Evolutionary conservation across 2,329 filamentous ascomycete species (phyloP).

Genomic region (Alternaria dauci): DNA sequence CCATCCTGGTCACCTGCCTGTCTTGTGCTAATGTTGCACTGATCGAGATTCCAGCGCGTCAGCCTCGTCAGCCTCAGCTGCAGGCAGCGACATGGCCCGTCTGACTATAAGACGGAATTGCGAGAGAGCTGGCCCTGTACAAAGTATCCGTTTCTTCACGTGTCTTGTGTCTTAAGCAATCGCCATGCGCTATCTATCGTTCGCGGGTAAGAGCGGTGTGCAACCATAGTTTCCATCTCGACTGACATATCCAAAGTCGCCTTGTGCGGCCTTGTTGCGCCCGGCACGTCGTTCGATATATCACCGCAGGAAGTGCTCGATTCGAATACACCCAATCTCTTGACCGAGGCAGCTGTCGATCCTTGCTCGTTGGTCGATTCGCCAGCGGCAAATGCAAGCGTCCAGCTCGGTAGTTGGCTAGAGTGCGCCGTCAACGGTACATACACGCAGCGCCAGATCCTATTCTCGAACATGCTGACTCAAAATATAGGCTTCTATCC

Average conservation of each 20-base stretch:
- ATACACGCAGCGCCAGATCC: background rate
- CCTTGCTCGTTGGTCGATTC: constrained; percentile 38
- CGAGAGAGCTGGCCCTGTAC: background rate
- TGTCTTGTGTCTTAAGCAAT: background rate
- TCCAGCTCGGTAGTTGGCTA: constrained; percentile 42
- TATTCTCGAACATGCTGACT: background rate
- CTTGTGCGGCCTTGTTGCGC: constrained; percentile 4
- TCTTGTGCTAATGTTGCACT: constrained; percentile 8
- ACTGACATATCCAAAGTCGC: constrained; percentile 11
- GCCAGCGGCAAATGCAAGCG: constrained; percentile 34
- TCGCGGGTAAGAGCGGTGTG: constrained; percentile 7
- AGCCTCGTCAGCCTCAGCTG: constrained; percentile 15
- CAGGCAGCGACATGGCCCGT: constrained; percentile 7
- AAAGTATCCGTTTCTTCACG: accelerated
- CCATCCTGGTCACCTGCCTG: constrained; percentile 3
- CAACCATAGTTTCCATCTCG: background rate
- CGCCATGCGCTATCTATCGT: constrained; percentile 12
- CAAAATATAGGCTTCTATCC: constrained; percentile 40
- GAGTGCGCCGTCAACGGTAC: constrained; percentile 45
- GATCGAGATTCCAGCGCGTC: constrained; percentile 7
- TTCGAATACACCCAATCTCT: background rate
- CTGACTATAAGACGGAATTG: constrained; percentile 6
- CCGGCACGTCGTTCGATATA: constrained; percentile 7
- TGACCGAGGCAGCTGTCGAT: constrained; percentile 14
- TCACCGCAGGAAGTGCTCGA: constrained; percentile 14